phyloP scores from a whole-genome alignment of 2,329 filamentous ascomycete species.

The Aspergillus piperis region DNA sequence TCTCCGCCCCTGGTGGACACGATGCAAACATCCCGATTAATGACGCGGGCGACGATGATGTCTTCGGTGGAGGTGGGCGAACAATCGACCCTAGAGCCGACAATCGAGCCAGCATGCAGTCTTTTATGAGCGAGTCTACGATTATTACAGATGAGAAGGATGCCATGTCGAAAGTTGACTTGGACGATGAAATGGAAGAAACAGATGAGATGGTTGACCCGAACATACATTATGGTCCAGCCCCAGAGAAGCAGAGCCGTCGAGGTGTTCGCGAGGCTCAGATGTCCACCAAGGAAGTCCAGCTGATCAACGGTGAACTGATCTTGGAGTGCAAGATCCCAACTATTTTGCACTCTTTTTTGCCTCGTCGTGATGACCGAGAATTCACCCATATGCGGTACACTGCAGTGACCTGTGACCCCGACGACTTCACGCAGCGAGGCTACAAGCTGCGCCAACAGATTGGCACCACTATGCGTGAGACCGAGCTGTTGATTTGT shows the following conservation, averaged over 20 bases:
- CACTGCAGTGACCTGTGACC: conserved; percentile 96
- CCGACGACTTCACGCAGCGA: conserved; percentile 83
- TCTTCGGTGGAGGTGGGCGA: conserved; percentile 61
- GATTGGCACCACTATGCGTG: conserved; percentile 77
- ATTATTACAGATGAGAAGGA: conserved; percentile 56
- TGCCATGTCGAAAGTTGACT: conserved; percentile 43
- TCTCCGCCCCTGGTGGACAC: conserved; percentile 58
- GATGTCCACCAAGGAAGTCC: conserved; percentile 90
- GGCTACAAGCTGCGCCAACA: conserved; percentile 93
- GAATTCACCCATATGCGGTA: conserved; percentile 99
- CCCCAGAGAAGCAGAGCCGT: conserved; percentile 81
- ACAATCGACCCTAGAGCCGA: conserved; percentile 55
- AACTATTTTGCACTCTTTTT: conserved; percentile 94
- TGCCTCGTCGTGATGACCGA: conserved; percentile 86
- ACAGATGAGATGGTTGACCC: conserved; percentile 59
- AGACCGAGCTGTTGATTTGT: conserved; percentile 95
- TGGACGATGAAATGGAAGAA: conserved; percentile 49
- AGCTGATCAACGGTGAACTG: conserved; percentile 94
- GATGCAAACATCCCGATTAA: conserved; percentile 51
- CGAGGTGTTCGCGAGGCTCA: conserved; percentile 84
- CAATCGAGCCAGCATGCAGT: conserved; percentile 59
- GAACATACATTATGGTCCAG: conserved; percentile 76
- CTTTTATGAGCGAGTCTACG: conserved; percentile 63
- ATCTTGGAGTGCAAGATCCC: conserved; percentile 99
- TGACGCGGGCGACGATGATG: conserved; percentile 64